Conservation (phyloP, 129 eudicot species). For the Heracleum sosnowskyi region DNA sequence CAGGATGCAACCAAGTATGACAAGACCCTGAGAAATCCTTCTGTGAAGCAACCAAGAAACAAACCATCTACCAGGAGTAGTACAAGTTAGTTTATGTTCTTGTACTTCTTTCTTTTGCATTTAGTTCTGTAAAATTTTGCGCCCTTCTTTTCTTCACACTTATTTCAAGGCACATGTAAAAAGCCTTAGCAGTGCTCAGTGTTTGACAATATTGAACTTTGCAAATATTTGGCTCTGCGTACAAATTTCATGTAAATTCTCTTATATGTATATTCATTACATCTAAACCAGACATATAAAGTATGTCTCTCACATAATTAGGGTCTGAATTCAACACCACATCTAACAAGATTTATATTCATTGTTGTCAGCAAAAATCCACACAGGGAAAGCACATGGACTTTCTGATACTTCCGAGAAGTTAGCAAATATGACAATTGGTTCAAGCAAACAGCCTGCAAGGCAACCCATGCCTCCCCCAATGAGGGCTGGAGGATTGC, state of each 20-base stretch:
- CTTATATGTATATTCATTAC: too few relatives aligned
- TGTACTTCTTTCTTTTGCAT: background rate
- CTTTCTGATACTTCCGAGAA: conserved; percentile 49
- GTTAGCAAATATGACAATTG: too few relatives aligned
- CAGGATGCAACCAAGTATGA: conserved; percentile 51
- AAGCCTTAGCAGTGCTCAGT: background rate
- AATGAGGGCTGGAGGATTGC: too few relatives aligned
- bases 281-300: too few relatives aligned
- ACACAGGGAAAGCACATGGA: conserved; percentile 42
- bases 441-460: too few relatives aligned
- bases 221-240: too few relatives aligned
- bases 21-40: conserved; percentile 33
- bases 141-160: too few relatives aligned
- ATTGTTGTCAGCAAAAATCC: conserved; percentile 33
- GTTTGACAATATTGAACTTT: too few relatives aligned
- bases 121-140: background rate
- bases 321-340: background rate
- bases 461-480: too few relatives aligned
- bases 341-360: background rate
- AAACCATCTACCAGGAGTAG: conserved; percentile 61
- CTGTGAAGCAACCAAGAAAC: conserved; percentile 41
- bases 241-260: too few relatives aligned
- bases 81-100: conserved; percentile 39
- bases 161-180: background rate
- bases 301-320: background rate